Evolutionary conservation across 2,329 filamentous ascomycete species (phyloP), one percentile per base, ranked within the genome.

Genomic region (Plectosphaerella cucumerina): DNA sequence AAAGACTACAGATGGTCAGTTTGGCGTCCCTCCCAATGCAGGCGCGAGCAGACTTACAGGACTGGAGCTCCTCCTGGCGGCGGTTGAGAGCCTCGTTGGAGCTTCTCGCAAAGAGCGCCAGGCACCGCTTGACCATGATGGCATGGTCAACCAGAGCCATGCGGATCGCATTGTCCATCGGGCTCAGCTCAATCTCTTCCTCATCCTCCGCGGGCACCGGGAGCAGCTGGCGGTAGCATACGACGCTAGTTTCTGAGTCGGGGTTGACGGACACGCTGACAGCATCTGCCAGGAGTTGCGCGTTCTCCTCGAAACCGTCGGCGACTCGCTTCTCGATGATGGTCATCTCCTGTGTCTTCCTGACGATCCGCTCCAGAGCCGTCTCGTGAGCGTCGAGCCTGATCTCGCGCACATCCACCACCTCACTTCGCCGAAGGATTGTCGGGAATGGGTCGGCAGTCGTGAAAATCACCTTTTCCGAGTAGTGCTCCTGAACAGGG

Each of bases 361-460:
- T 84, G 60, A 90, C 86, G 31, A 94, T 93, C 15, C 93, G 85
- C 66, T 97, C 93, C 54, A 97, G 76, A 0, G 88, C 93, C n/a
- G 90, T 92, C 68, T 97, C 88, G 52, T 94, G 76, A 6, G 92
- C 85, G 31, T 80, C 81, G 22, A 97, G 75, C 11, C 77, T 77
- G 17, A 90, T 67, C 46, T 86, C 85, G 17, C 85, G 80, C 1
- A 81, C 76, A 6, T 82, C 75, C 14, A 95, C 71, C 53, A 97
- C 88, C 70, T 97, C 92, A 59, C 90, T 96, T 50, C 92, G 83
- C 31, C 90, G 83, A 22, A 97, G 73, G 46, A 97, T 95, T 1
- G 92, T 97, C 1, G 93, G 94, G 71, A 97, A 97, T 1, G 86
- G 71, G 60, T 97, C 92, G 0, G 85, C 86, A 1, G 91, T 93